Percentiles rank a stretch among this genome's conserved stretches.
phyloP scores from a whole-genome alignment of 139 green algal genomes.

The Closterium sp. region DNA sequence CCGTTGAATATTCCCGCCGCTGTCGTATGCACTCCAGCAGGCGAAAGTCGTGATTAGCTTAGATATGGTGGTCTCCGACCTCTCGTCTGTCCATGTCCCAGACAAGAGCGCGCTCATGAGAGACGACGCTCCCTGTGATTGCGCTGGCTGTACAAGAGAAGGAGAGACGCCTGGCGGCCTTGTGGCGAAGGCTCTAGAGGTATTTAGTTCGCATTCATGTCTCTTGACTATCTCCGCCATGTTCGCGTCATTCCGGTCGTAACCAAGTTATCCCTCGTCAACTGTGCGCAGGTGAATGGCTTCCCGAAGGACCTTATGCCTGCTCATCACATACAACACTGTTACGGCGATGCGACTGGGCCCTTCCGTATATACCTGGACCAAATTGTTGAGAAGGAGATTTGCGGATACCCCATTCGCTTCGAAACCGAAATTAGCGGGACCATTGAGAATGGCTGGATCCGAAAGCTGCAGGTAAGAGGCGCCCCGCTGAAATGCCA shows the following conservation, averaged over 20 bases:
- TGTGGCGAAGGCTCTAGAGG: neutral
- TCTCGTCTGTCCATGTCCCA: neutral
- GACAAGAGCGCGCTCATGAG: neutral
- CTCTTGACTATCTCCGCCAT: no score
- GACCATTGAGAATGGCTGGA: neutral
- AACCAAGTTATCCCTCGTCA: neutral
- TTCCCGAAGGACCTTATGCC: neutral
- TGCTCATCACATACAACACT: neutral
- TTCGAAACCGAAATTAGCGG: neutral
- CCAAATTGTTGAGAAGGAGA: neutral
- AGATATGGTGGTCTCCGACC: neutral
- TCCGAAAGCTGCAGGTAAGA: neutral
- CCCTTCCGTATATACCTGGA: neutral
- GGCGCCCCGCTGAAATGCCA: neutral
- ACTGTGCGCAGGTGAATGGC: neutral
- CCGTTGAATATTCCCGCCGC: no score
- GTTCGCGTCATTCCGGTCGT: neutral
- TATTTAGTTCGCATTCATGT: neutral
- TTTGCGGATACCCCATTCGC: neutral
- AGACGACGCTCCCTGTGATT: neutral
- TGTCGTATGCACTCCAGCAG: neutral
- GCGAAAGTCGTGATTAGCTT: neutral
- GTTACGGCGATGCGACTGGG: neutral
- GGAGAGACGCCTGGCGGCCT: neutral
- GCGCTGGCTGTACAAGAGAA: neutral